Base-by-base conservation (phyloP, 805 yeast species). In the Candida mattraensis region DNA sequence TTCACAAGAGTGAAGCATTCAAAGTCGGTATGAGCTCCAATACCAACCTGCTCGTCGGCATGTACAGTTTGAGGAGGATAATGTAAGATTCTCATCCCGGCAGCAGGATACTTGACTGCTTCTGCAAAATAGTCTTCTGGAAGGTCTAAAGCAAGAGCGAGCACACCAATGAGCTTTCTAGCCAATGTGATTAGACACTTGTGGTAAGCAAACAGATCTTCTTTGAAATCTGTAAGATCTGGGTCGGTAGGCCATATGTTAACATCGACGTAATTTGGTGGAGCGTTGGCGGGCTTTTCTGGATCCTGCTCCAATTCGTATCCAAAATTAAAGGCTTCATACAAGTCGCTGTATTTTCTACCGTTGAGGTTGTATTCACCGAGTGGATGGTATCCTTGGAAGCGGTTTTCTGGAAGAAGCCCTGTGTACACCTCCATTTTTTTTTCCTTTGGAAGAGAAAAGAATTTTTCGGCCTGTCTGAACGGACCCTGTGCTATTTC, bases 11-110 rank as follows among this genome's bases (percentile, higher is more conserved):
- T 60, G 29, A 59, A 42, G 18, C 48, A 45, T 24, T 56, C 62
- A 37, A 58, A 51, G 35, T 60, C 64, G 2, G 64, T 60, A 35
- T 60, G 64, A 10, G 63, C 58, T 8, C 61, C 63, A 25, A 59
- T 50, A 5, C 64, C 63, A 24, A 53, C 48, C 40, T 52, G 59
- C 17, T 50, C 47, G 9, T 45, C 51, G 7, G 48, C 56, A 13
- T 39, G 35, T 17, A 42, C 45, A 9, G 38, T 42, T 29, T 59
- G 63, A 6, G 42, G 45, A 5, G 61, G 62, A 26, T 60, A 60
- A 29, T 55, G 62, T 4, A 55, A 38, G n/a, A 56, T 39, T 29
- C 64, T 44, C 24, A 47, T 42, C 3, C 48, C 50, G 4, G 60
- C 58, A 11, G 53, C 44, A n/a, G 61, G 61, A 7, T 39, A 40